These are phyloP conservation scores for Lecanicillium sp. DNA, from an alignment of 2,329 filamentous ascomycete species.

Conservation along the genomic window DNA sequence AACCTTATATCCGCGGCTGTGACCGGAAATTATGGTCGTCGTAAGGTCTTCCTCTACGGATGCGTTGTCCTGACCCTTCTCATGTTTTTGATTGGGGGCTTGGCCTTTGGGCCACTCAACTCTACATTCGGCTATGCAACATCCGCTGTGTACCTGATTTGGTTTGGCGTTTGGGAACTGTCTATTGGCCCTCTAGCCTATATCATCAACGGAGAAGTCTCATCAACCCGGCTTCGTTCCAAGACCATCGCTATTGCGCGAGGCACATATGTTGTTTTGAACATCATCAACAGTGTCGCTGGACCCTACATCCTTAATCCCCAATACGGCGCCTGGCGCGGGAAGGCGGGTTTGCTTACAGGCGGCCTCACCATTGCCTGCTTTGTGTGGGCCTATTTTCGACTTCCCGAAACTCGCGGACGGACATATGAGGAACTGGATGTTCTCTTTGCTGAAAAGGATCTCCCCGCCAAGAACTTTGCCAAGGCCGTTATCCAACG, in stretches of 20 bases:
- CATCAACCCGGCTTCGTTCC: conserved; percentile 25
- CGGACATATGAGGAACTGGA: conserved; percentile 18
- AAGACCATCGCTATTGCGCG: conserved; percentile 27
- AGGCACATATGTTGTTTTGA: conserved; percentile 7
- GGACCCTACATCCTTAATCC: conserved; percentile 12
- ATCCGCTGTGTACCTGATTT: conserved; percentile 27
- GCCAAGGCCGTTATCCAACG: too few relatives aligned
- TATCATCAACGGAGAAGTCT: conserved; percentile 27
- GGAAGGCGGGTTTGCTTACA: conserved; percentile 14
- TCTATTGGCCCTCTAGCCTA: conserved; percentile 29
- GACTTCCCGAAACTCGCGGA: conserved; percentile 17
- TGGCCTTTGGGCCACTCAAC: conserved; percentile 12
- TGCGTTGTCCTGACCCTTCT: conserved; percentile 22
- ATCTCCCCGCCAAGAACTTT: conserved; percentile 12
- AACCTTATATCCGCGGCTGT: conserved; percentile 22
- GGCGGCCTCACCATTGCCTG: conserved; percentile 11
- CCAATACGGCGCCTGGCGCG: conserved; percentile 23
- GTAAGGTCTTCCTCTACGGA: conserved; percentile 28
- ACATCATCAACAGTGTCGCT: conserved; percentile 12
- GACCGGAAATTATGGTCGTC: conserved; percentile 28
- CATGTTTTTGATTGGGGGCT: conserved; percentile 3
- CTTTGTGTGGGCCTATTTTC: conserved; percentile 16
- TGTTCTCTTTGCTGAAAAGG: conserved; percentile 18
- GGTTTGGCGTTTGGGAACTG: conserved; percentile 28
- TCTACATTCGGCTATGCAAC: conserved; percentile 20